Conservation (phyloP, 2,329 filamentous ascomycete genomes). For the Paecilomyces sp. region DNA sequence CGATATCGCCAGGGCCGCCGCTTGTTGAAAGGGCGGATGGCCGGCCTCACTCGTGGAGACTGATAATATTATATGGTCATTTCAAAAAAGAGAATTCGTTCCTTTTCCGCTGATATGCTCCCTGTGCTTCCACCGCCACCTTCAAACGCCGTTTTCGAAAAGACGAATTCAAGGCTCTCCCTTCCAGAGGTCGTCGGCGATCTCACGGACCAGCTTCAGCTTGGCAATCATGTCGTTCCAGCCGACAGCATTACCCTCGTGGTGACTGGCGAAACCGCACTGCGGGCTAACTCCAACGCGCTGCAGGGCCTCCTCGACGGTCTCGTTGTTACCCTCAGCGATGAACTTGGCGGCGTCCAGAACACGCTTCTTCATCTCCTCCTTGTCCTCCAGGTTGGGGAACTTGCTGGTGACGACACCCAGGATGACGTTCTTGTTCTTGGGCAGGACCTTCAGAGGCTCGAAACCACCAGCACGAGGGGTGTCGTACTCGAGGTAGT, state of each 20-base stretch:
- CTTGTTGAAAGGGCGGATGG: constrained; percentile 8
- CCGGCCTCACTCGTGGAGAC: background rate
- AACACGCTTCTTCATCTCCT: constrained; percentile 55
- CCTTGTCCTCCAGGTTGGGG: constrained; percentile 55
- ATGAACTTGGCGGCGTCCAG: constrained; percentile 60
- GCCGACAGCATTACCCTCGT: constrained; percentile 62
- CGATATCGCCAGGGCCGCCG: background rate
- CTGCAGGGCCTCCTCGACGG: constrained; percentile 59
- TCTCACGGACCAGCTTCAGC: constrained; percentile 60
- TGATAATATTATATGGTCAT: background rate
- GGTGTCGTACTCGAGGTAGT: constrained; percentile 65
- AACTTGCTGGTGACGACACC: constrained; percentile 60
- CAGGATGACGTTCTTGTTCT: constrained; percentile 56
- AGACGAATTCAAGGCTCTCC: constrained; percentile 36
- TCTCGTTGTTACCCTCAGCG: constrained; percentile 59
- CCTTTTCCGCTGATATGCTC: background rate
- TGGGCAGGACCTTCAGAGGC: constrained; percentile 54
- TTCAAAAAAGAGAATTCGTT: background rate
- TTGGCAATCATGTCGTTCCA: constrained; percentile 68
- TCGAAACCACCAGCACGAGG: constrained; percentile 59
- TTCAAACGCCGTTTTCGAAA: background rate
- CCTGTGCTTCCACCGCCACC: background rate
- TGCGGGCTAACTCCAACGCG: constrained; percentile 63
- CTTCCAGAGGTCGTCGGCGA: constrained; percentile 68
- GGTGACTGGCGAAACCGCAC: constrained; percentile 68